Conservation (phyloP, 78 protist genomes). For the Dictyostelium discoideum region DNA sequence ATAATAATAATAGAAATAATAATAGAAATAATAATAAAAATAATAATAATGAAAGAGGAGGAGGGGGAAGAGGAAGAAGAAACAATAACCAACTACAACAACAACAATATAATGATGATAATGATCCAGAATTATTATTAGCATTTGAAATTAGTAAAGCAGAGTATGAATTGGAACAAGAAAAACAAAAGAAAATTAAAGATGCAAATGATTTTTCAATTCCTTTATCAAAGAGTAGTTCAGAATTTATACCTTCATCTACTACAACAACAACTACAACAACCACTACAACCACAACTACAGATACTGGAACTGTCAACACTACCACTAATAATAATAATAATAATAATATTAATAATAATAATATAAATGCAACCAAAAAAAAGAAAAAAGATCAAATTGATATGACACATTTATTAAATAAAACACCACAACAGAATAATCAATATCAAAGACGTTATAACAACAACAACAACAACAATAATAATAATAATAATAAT, state of each 20-base stretch:
- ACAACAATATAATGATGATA: conserved; percentile 16
- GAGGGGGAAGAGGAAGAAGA: not conserved
- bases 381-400: conserved; percentile 21
- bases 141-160: conserved; percentile 52
- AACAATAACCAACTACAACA: not conserved
- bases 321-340: not conserved
- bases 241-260: not conserved
- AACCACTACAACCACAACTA: not conserved
- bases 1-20: not conserved
- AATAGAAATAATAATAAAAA: not conserved
- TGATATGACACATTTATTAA: conserved; percentile 53
- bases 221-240: not conserved
- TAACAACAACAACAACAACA: not conserved
- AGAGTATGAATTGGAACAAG: conserved; percentile 27
- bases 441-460: not conserved
- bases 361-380: not conserved
- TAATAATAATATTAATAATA: not conserved
- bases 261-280: not conserved
- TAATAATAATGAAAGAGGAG: not conserved
- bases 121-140: conserved; percentile 8
- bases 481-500: not conserved
- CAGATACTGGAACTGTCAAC: not conserved
- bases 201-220: not conserved
- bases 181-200: not conserved
- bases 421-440: not conserved